Conservation (phyloP, 345 rosid genomes). For the Conringia planisiliqua region DNA sequence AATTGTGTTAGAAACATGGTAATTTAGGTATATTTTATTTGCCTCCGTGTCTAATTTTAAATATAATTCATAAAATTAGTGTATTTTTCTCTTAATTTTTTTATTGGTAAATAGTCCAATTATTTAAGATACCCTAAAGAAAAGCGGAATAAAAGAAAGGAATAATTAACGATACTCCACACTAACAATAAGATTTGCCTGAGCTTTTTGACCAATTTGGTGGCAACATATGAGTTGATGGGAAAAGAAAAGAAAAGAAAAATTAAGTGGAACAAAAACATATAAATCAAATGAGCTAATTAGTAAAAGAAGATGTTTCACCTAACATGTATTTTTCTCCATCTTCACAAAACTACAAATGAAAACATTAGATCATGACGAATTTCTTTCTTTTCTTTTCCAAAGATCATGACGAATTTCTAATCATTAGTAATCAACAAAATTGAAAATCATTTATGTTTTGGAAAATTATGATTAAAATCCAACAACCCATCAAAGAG, state of each 20-base stretch:
- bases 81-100: background rate
- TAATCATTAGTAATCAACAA: conserved; percentile 11
- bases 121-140: background rate
- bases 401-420: conserved; percentile 12
- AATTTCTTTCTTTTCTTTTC: background rate
- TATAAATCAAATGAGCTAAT: background rate
- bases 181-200: conserved; percentile 14
- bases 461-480: conserved; percentile 1
- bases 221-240: conserved; percentile 24
- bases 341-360: conserved; percentile 2
- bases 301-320: conserved; percentile 26
- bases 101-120: background rate
- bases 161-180: background rate
- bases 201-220: conserved; percentile 32
- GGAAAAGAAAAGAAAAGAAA: conserved; percentile 5
- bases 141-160: background rate
- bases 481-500: conserved; percentile 19
- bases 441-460: conserved; percentile 3
- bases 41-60: background rate
- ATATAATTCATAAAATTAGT: background rate
- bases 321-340: conserved; percentile 18
- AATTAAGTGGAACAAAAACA: background rate
- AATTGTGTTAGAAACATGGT: background rate
- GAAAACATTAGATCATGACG: conserved; percentile 10
- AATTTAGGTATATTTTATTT: background rate